Conservation (phyloP, 2,329 filamentous ascomycete species). For the Microsporum audouinii region DNA sequence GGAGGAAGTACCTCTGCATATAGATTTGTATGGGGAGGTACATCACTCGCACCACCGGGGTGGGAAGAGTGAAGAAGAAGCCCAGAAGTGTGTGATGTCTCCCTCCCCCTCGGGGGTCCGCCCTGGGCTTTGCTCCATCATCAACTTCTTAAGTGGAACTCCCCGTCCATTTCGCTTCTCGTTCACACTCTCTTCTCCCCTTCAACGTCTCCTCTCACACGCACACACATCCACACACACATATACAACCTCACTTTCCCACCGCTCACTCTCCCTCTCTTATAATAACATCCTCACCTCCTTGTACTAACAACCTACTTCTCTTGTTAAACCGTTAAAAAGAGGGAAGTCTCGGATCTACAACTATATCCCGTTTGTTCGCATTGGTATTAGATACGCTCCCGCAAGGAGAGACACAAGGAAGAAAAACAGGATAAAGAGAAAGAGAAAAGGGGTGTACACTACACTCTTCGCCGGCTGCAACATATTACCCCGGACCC, state of each 20-base stretch:
- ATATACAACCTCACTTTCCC: not conserved
- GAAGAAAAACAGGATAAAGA: not conserved
- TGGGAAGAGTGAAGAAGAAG: not conserved
- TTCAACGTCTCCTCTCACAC: not conserved
- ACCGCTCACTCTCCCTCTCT: not conserved
- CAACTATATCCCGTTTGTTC: not conserved
- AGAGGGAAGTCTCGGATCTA: not conserved
- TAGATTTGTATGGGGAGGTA: not conserved
- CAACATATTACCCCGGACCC: not conserved
- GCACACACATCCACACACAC: not conserved
- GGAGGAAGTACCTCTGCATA: not conserved
- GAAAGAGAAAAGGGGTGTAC: not conserved
- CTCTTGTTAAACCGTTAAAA: not conserved
- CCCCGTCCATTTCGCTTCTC: slow-evolving; percentile 4
- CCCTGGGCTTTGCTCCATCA: not conserved
- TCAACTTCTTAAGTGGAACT: slow-evolving; percentile 4
- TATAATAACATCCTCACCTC: not conserved
- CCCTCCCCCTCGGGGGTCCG: not conserved
- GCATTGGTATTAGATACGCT: not conserved
- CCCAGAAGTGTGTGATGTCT: not conserved
- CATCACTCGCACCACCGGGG: not conserved
- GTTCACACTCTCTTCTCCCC: not conserved
- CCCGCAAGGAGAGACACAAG: slow-evolving; percentile 1
- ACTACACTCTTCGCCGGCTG: not conserved
- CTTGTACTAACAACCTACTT: not conserved